These are phyloP conservation scores for Nemania sp. DNA, from an alignment of 2,329 filamentous ascomycete species.

Conservation along the genomic window DNA sequence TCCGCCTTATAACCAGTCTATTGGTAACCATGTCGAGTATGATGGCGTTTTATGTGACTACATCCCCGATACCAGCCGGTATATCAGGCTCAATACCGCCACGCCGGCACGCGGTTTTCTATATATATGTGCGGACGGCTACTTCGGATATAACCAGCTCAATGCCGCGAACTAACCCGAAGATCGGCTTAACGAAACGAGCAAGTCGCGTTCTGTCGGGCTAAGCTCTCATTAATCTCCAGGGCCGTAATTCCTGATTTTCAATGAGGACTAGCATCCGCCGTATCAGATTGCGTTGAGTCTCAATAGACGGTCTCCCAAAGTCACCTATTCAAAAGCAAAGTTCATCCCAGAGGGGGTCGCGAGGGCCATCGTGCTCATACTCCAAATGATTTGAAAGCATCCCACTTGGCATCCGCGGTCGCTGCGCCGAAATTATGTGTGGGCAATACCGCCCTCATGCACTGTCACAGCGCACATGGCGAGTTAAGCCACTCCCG, in stretches of 20 bases:
- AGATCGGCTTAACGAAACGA: not conserved
- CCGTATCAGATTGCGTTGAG: not conserved
- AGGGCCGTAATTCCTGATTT: slow-evolving; percentile 5
- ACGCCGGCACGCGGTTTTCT: slow-evolving; percentile 17
- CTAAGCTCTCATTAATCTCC: slow-evolving; percentile 6
- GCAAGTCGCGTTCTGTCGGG: slow-evolving; percentile 9
- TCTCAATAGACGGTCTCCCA: no score
- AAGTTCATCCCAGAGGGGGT: not conserved
- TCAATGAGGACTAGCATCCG: slow-evolving; percentile 4
- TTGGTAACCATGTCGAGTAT: not conserved
- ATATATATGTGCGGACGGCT: slow-evolving; percentile 22
- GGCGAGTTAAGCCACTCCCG: no score
- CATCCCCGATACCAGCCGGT: not conserved
- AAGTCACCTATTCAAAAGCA: not conserved
- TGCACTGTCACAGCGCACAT: not conserved
- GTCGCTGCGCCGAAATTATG: not conserved
- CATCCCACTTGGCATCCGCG: slow-evolving; percentile 8
- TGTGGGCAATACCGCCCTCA: not conserved
- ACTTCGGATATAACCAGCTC: slow-evolving; percentile 19
- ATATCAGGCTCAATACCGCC: slow-evolving; percentile 21
- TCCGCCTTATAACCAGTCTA: not conserved
- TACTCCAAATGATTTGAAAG: slow-evolving; percentile 16
- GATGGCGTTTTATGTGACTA: not conserved
- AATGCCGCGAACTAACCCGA: slow-evolving; percentile 5
- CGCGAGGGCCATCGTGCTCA: not conserved